Conservation (phyloP, 495 filamentous ascomycete genomes). For the Trichoderma virens region DNA sequence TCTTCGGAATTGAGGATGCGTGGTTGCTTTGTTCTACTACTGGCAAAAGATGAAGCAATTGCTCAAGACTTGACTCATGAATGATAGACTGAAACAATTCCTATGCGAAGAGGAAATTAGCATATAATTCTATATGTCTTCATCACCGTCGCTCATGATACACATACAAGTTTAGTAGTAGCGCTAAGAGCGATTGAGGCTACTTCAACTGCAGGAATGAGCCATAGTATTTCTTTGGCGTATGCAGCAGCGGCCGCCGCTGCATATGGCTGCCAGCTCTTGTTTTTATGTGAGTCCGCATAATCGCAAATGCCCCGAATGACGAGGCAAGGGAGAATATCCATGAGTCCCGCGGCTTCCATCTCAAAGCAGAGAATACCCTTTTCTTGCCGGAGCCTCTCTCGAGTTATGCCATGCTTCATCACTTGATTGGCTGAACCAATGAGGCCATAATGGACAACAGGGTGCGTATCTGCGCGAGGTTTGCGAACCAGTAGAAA, state of each 20-base stretch:
- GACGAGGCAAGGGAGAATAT: conserved; percentile 20
- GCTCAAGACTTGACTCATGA: background rate
- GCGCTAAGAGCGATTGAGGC: background rate
- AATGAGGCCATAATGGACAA: background rate
- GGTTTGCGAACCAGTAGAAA: background rate
- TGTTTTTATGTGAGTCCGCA: conserved; percentile 31
- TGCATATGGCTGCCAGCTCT: conserved; percentile 20
- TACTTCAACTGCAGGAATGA: background rate
- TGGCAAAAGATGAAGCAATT: background rate
- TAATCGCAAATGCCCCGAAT: conserved; percentile 39
- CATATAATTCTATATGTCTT: background rate
- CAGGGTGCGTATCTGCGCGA: background rate
- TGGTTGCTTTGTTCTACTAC: background rate
- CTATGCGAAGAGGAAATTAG: background rate
- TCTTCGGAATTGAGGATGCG: background rate
- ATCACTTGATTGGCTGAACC: background rate
- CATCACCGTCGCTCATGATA: background rate
- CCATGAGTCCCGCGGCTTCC: conserved; percentile 22
- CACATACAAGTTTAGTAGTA: background rate
- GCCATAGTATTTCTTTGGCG: conserved; percentile 15
- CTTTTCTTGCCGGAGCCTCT: conserved; percentile 8
- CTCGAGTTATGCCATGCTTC: background rate
- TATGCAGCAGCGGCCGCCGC: conserved; percentile 18
- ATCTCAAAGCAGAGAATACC: conserved; percentile 19
- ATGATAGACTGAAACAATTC: background rate